A percentile compares a stretch with the other conserved stretches of the same genome.
Evolutionary conservation across 495 filamentous ascomycete genomes (phyloP).

Genomic region (Trichocladium uniseriatum): DNA sequence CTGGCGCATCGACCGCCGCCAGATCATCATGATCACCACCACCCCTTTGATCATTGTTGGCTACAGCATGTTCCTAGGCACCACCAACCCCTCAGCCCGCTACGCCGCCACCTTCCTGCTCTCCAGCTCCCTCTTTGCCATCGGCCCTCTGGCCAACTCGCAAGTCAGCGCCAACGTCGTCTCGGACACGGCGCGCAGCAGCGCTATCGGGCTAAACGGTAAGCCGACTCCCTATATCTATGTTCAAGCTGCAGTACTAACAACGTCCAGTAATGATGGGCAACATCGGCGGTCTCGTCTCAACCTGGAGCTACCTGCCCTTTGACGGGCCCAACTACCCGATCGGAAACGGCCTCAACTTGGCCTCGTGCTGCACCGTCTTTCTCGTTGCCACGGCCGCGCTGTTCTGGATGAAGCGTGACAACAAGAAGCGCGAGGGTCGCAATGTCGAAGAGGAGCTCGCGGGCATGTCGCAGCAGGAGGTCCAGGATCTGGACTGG

Average conservation of each 20-base stretch:
- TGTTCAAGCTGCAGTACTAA: conserved; percentile 16
- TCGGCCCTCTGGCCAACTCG: conserved; percentile 56
- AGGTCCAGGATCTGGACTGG: conserved; percentile 65
- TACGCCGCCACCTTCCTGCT: conserved; percentile 69
- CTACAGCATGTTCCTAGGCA: conserved; percentile 65
- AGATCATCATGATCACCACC: conserved; percentile 54
- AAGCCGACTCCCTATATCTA: no score
- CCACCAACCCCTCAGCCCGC: conserved; percentile 39
- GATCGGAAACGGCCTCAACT: conserved; percentile 65
- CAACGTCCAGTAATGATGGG: conserved; percentile 54
- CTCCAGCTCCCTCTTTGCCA: conserved; percentile 57
- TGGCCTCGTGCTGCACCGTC: conserved; percentile 49
- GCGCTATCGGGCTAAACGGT: conserved; percentile 46
- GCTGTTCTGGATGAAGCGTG: conserved; percentile 52
- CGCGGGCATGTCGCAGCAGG: conserved; percentile 41
- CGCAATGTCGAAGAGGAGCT: conserved; percentile 47
- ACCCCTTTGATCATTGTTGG: conserved; percentile 53
- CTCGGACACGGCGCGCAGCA: conserved; percentile 56
- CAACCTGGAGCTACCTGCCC: conserved; percentile 60
- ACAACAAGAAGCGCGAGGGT: conserved; percentile 49
- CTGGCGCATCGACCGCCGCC: conserved; percentile 48
- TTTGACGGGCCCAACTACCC: conserved; percentile 58
- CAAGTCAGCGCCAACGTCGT: conserved; percentile 62
- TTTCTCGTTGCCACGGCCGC: conserved; percentile 40
- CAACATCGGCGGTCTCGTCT: conserved; percentile 61